Percentiles rank a stretch among this genome's conserved stretches.
Evolutionary conservation across 306 rosid species (phyloP).

Genomic region (Lathyrus aphaca): DNA sequence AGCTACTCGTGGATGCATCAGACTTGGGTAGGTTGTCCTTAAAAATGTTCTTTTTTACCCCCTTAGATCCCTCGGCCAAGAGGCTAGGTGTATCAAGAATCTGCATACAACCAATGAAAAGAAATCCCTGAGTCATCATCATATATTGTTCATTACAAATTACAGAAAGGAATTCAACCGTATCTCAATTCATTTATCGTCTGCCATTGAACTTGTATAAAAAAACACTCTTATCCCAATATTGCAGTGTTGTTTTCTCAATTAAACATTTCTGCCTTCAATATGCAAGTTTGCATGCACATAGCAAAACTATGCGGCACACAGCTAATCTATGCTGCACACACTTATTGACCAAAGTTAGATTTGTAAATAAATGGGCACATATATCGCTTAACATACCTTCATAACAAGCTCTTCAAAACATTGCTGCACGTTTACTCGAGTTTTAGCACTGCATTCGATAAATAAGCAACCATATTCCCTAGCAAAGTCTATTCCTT

Average conservation of each 20-base stretch:
- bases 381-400: slow-evolving; percentile 50
- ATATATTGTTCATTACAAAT: slow-evolving; percentile 14
- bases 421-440: slow-evolving; percentile 89
- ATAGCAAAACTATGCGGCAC: not conserved
- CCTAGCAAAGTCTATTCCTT: slow-evolving; percentile 88
- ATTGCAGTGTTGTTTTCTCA: not conserved
- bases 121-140: slow-evolving; percentile 10
- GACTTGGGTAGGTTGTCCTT: slow-evolving; percentile 65
- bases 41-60: slow-evolving; percentile 79
- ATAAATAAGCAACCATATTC: slow-evolving; percentile 90
- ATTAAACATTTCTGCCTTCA: not conserved
- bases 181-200: not conserved
- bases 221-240: not conserved
- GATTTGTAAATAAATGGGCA: slow-evolving; percentile 9
- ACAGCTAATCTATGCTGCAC: not conserved
- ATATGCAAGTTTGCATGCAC: not conserved
- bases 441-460: slow-evolving; percentile 99
- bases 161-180: not conserved
- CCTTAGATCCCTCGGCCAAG: slow-evolving; percentile 83
- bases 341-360: slow-evolving; percentile 12
- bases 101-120: slow-evolving; percentile 51
- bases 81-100: slow-evolving; percentile 95
- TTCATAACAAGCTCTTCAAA: slow-evolving; percentile 96
- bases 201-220: not conserved
- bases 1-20: slow-evolving; percentile 64